Percentiles rank a stretch among this genome's conserved stretches.
Evolutionary conservation across 2,329 filamentous ascomycete species (phyloP).

Genomic region (Huntiella savannae): DNA sequence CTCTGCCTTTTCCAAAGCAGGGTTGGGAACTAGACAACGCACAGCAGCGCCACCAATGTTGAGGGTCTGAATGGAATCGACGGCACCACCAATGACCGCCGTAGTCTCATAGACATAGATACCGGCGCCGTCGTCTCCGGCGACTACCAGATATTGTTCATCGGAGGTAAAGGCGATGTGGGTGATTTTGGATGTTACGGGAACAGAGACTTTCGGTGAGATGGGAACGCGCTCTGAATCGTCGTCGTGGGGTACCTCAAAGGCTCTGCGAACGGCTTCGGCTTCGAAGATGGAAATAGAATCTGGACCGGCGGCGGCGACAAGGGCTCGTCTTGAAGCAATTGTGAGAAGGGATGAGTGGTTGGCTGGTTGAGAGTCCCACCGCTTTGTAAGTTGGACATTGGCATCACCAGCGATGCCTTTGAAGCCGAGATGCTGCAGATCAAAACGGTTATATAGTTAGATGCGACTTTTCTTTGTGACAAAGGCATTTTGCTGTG

Average conservation of each 20-base stretch:
- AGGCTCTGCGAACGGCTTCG: constrained; percentile 57
- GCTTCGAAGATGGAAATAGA: constrained; percentile 59
- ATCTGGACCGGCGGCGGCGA: constrained; percentile 76
- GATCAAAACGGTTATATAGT: background rate
- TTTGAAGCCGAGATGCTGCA: constrained; percentile 58
- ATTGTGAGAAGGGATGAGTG: constrained; percentile 71
- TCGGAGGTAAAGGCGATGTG: constrained; percentile 85
- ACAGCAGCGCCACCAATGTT: constrained; percentile 56
- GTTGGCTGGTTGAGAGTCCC: constrained; percentile 56
- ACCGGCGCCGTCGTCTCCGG: constrained; percentile 62
- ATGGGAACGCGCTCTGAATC: constrained; percentile 52
- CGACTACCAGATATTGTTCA: constrained; percentile 66
- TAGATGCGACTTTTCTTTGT: background rate
- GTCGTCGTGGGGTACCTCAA: constrained; percentile 37
- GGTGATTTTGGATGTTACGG: constrained; percentile 57
- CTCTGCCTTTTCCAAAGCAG: constrained; percentile 50
- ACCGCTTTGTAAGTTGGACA: constrained; percentile 59
- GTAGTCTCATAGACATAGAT: constrained; percentile 67
- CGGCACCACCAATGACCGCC: constrained; percentile 43
- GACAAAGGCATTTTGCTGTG: background rate
- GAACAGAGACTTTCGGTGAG: constrained; percentile 51
- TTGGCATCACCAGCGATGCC: constrained; percentile 65
- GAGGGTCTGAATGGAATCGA: constrained; percentile 54
- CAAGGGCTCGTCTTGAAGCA: constrained; percentile 57
- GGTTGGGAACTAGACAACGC: constrained; percentile 62